These are phyloP conservation scores for Podospora bellae-mahoneyi DNA, from an alignment of 495 filamentous ascomycete genomes.

Conservation along the genomic window DNA sequence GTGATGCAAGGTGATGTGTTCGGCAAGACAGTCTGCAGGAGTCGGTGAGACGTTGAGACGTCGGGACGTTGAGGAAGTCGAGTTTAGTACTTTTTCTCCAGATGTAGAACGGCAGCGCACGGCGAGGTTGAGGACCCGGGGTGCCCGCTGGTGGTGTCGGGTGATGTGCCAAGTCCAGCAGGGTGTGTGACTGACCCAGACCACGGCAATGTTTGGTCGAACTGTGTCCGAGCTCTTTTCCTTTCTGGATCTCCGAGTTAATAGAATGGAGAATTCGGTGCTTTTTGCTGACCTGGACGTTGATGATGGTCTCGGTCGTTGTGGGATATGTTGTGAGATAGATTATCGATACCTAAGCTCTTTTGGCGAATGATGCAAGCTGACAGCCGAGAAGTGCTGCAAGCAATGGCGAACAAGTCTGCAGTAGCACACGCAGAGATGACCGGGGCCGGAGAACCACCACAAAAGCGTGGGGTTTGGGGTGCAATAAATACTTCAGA, in stretches of 20 bases:
- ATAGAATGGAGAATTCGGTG: background rate
- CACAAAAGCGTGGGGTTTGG: background rate
- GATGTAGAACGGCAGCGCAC: background rate
- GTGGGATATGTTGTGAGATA: background rate
- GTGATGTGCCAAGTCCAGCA: slow-evolving; percentile 12
- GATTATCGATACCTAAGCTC: background rate
- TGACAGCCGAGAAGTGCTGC: background rate
- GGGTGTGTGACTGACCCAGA: background rate
- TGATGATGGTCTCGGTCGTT: background rate
- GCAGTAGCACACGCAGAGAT: background rate
- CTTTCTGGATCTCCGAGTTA: background rate
- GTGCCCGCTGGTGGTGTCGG: background rate
- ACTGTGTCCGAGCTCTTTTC: background rate
- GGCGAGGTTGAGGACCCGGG: background rate
- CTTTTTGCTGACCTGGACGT: background rate
- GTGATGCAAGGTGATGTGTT: slow-evolving; percentile 29
- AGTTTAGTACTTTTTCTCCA: background rate
- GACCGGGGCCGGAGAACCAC: background rate
- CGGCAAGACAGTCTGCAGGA: slow-evolving; percentile 23
- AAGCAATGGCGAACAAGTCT: background rate
- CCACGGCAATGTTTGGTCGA: background rate
- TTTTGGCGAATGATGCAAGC: background rate
- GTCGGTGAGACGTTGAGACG: slow-evolving; percentile 22
- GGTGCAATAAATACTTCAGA: background rate
- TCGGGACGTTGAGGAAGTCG: slow-evolving; percentile 27